Conservation (phyloP, 352 stramenopile species). For the Elongisporangium anandrum region DNA sequence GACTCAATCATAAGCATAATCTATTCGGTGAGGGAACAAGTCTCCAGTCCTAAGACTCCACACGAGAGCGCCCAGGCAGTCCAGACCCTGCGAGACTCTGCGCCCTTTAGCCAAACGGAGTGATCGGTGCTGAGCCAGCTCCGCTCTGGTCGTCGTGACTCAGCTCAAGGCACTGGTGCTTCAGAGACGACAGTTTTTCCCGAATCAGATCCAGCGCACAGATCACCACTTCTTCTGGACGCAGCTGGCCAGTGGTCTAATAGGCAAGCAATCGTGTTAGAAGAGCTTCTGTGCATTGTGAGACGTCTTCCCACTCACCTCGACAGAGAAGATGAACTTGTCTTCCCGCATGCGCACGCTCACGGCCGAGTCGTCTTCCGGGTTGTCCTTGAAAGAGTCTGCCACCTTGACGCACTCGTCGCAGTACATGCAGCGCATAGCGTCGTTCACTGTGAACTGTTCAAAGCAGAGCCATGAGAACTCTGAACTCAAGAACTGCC, state of each 20-base stretch:
- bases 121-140: constrained; percentile 52
- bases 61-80: neutral
- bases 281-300: neutral
- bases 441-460: constrained; percentile 57
- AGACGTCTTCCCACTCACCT: constrained; percentile 45
- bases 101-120: constrained; percentile 70
- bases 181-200: constrained; percentile 81
- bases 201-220: constrained; percentile 83
- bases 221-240: constrained; percentile 84
- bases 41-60: neutral
- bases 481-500: neutral
- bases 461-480: neutral
- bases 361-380: constrained; percentile 94
- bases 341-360: constrained; percentile 86
- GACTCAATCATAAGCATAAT: constrained; percentile 13
- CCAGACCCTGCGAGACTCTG: neutral
- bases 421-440: constrained; percentile 92
- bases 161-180: constrained; percentile 83
- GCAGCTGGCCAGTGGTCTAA: constrained; percentile 79
- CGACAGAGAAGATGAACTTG: constrained; percentile 96
- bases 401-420: constrained; percentile 93
- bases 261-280: neutral
- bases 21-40: constrained; percentile 11
- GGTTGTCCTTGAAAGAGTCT: constrained; percentile 92
- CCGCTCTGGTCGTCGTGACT: constrained; percentile 70